These are phyloP conservation scores for Domatiomyces catenatus DNA, from an alignment of 2,329 filamentous ascomycete species.

Conservation along the genomic window DNA sequence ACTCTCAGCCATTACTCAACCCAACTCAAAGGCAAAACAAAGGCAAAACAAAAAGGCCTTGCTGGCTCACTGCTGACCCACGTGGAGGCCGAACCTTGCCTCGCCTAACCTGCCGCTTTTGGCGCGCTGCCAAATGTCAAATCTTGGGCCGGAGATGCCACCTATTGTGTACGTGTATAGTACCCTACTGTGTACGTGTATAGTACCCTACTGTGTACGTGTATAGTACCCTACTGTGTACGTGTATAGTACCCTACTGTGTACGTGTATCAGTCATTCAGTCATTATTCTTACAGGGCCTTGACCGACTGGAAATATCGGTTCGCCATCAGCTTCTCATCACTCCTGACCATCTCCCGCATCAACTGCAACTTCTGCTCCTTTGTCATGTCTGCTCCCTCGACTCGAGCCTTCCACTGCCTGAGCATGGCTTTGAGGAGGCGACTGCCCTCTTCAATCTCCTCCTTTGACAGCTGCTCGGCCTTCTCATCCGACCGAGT, in stretches of 20 bases:
- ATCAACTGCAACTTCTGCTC: slow-evolving; percentile 66
- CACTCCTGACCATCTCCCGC: slow-evolving; percentile 60
- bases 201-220: too few relatives aligned
- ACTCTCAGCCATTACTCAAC: neutral
- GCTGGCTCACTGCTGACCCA: neutral
- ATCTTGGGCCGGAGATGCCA: neutral
- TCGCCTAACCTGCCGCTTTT: neutral
- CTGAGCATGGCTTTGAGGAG: slow-evolving; percentile 70
- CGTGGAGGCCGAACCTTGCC: neutral
- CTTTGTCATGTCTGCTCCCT: slow-evolving; percentile 45
- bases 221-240: too few relatives aligned
- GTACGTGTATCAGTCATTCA: too few relatives aligned
- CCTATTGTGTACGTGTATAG: too few relatives aligned
- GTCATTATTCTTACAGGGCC: slow-evolving; percentile 23
- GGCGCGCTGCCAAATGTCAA: neutral
- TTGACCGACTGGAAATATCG: slow-evolving; percentile 36
- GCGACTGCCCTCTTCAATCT: slow-evolving; percentile 76
- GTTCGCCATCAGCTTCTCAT: slow-evolving; percentile 48
- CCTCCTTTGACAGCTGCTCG: slow-evolving; percentile 57
- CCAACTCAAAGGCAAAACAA: too few relatives aligned
- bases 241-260: too few relatives aligned
- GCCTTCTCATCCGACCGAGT: slow-evolving; percentile 42
- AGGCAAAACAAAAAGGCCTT: too few relatives aligned
- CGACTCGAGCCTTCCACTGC: slow-evolving; percentile 65
- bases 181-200: too few relatives aligned